phyloP scores from a whole-genome alignment of 1,284 basidiomycete genomes.

The Heterobasidion irregulare region DNA sequence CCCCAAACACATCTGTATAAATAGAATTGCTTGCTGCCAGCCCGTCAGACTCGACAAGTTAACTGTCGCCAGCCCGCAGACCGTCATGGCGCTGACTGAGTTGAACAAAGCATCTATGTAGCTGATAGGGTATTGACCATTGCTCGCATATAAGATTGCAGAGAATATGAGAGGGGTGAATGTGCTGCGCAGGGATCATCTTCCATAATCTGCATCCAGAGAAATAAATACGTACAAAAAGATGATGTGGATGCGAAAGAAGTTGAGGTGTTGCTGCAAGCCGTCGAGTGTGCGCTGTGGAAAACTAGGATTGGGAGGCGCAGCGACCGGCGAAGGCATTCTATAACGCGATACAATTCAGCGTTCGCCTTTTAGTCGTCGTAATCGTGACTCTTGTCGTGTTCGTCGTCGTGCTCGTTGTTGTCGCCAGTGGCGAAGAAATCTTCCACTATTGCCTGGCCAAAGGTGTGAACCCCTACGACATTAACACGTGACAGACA shows the following conservation, averaged over 20 bases:
- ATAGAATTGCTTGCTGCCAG: constrained; percentile 72
- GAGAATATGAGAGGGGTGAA: constrained; percentile 71
- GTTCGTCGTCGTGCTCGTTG: neutral
- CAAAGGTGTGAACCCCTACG: neutral
- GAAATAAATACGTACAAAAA: constrained; percentile 34
- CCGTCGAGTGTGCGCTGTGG: constrained; percentile 15
- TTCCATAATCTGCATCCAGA: constrained; percentile 1
- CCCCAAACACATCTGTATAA: constrained; percentile 66
- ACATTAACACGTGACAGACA: neutral
- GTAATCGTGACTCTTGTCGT: neutral
- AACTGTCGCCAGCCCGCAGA: constrained; percentile 70
- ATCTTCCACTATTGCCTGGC: neutral
- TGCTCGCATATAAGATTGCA: constrained; percentile 66
- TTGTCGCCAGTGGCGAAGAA: neutral
- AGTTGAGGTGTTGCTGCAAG: constrained; percentile 47
- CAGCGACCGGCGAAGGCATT: constrained; percentile 4
- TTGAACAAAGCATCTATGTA: constrained; percentile 75
- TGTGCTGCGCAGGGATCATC: constrained; percentile 35
- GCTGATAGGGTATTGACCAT: constrained; percentile 52
- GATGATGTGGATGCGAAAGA: constrained; percentile 54
- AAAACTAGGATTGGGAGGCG: neutral
- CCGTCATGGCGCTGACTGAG: constrained; percentile 71
- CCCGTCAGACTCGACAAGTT: constrained; percentile 66
- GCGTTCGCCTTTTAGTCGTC: neutral
- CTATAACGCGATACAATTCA: neutral